Evolutionary conservation across 768 basidiomycete species (phyloP), one percentile per base, ranked within the genome.

Genomic region (Mycena galopus): DNA sequence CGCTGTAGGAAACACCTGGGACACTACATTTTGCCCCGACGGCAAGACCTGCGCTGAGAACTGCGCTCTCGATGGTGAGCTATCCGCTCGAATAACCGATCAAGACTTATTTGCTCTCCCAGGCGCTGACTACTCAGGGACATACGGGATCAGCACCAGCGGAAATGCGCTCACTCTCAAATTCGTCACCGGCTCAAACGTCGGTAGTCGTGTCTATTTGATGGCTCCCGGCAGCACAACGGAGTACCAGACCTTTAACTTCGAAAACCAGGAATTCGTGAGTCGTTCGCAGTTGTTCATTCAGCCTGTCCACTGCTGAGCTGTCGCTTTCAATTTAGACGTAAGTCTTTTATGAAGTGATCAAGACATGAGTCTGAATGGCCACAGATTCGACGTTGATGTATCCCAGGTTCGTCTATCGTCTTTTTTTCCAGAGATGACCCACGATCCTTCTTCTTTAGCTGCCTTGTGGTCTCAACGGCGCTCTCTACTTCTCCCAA

Each of bases 391-490:
- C 81, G 88, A 89, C 81, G 88, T 90, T 78, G 88, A 90, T 79
- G 84, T 90, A 68, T 88, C 88, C 74, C 82, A 88, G 21, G 62
- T 63, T 47, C 57, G 47, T 47, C 50, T 61, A 37, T 58, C 10
- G 10, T 53, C 17, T 53, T 16, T 35, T 27, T 25, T 39, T 51
- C 21, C 32, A 32, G 30, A 53, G 17, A 39, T 32, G 37, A 51
- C 14, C 21, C 56, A 12, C 66, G n/a, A 16, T 6, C 63, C 21
- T 53, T 23, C 44, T 14, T 60, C 47, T 59, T 51, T 47, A 67
- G 72, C 85, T 90, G 60, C 86, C 86, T 19, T 90, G 89, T 75
- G 89, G 89, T 71, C 84, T 91, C 76, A 91, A 91, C 78, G 89
- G 87, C 75, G 89, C 89, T 21, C 81, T 90, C 67, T 90, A 90